These are phyloP conservation scores for Acer negundo DNA, from an alignment of 345 rosid species.

Conservation along the genomic window DNA sequence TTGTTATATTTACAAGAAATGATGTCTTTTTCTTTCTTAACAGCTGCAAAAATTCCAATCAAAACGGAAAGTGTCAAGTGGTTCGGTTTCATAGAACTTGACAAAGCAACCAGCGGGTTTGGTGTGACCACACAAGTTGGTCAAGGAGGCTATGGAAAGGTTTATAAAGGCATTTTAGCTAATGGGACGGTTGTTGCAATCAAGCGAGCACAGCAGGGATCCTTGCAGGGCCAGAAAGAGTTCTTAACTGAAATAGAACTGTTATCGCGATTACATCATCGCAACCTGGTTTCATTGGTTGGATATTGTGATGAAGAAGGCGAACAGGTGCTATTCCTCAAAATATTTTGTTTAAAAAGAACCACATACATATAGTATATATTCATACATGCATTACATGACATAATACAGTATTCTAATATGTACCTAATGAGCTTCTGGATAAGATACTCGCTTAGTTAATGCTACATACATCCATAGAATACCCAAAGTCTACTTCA, in stretches of 20 bases:
- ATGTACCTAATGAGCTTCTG: neutral
- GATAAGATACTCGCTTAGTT: neutral
- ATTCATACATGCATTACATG: too few relatives aligned
- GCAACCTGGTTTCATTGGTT: conserved; percentile 57
- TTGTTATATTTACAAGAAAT: neutral
- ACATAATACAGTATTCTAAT: neutral
- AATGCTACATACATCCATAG: neutral
- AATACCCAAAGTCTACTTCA: neutral
- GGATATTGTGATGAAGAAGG: conserved; percentile 55
- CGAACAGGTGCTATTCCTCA: conserved; percentile 36
- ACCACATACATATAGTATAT: too few relatives aligned
- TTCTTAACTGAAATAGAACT: conserved; percentile 57
- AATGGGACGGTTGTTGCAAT: conserved; percentile 51
- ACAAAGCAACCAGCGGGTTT: conserved; percentile 44
- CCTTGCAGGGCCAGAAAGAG: conserved; percentile 50
- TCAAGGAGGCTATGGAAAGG: conserved; percentile 59
- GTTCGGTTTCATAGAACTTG: conserved; percentile 45
- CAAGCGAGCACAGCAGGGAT: conserved; percentile 47
- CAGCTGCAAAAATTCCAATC: conserved; percentile 38
- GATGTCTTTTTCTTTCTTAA: neutral
- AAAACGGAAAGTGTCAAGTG: conserved; percentile 43
- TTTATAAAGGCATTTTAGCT: conserved; percentile 52
- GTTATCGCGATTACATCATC: conserved; percentile 54
- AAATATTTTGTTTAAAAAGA: too few relatives aligned
- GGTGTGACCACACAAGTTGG: conserved; percentile 36